Evolutionary conservation across 2,329 filamentous ascomycete genomes (phyloP).

Genomic region (Penicillium crustosum): DNA sequence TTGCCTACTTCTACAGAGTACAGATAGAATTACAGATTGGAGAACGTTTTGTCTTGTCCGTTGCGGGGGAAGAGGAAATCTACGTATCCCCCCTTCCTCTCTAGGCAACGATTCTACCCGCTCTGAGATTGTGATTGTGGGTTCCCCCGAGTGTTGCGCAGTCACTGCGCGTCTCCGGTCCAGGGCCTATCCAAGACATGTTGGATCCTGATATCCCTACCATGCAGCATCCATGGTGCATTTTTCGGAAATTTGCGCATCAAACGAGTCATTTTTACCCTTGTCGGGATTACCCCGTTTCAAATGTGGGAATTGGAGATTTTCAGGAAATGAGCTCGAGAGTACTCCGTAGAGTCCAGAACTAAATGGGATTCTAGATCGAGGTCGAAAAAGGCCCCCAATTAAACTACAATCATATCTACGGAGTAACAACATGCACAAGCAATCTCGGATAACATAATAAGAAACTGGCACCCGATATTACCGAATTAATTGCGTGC

Average conservation of each 20-base stretch:
- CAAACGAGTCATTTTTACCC: constrained; percentile 1
- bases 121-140: constrained; percentile 3
- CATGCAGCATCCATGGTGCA: background rate
- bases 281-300: constrained; percentile 1
- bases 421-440: background rate
- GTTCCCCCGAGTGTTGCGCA: constrained; percentile 8
- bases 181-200: constrained; percentile 8
- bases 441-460: background rate
- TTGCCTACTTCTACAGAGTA: background rate
- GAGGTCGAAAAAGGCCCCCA: background rate
- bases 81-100: background rate
- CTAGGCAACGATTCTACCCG: background rate
- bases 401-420: background rate
- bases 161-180: constrained; percentile 9
- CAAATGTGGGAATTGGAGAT: background rate
- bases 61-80: constrained; percentile 11
- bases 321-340: background rate
- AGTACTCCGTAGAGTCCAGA: background rate
- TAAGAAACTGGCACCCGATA: background rate
- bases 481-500: constrained; percentile 4
- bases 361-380: background rate
- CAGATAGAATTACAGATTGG: background rate
- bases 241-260: background rate
- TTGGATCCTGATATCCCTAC: background rate
- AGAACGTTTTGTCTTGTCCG: background rate